phyloP scores from a whole-genome alignment of 768 basidiomycete species.

The Neoboletus subvelutipes region DNA sequence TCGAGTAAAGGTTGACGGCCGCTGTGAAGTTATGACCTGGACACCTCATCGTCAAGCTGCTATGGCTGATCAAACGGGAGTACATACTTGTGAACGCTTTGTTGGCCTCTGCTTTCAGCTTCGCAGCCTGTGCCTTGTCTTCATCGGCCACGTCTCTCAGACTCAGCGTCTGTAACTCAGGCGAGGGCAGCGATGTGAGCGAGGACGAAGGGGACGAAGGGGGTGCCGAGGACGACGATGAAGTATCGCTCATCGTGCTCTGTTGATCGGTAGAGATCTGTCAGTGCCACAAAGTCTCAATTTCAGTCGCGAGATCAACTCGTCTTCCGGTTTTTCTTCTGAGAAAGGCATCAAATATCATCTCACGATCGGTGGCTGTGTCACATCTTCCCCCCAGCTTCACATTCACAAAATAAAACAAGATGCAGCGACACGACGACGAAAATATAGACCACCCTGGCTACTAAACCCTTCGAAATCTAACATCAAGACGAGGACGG shows the following conservation, averaged over 20 bases:
- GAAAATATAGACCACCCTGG: background rate
- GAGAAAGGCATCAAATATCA: constrained; percentile 16
- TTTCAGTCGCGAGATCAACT: background rate
- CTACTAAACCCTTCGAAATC: background rate
- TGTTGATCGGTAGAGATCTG: constrained; percentile 3
- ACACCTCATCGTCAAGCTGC: constrained; percentile 2
- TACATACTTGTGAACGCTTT: constrained; percentile 70
- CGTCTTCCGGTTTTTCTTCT: constrained; percentile 1
- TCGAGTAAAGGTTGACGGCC: constrained; percentile 77
- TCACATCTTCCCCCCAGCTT: too few relatives aligned
- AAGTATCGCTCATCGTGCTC: constrained; percentile 23
- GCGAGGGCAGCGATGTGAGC: constrained; percentile 58
- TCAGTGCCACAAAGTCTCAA: background rate
- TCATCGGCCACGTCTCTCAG: constrained; percentile 65
- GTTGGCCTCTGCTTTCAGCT: constrained; percentile 85
- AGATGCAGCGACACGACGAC: background rate
- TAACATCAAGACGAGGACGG: background rate
- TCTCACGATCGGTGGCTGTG: constrained; percentile 35
- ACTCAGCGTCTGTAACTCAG: constrained; percentile 51
- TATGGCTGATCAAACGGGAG: background rate
- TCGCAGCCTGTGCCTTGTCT: constrained; percentile 64
- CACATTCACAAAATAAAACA: background rate
- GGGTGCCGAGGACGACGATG: constrained; percentile 28
- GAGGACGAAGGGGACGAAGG: constrained; percentile 53
- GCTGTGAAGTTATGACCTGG: constrained; percentile 70